Evolutionary conservation across 2,329 filamentous ascomycete genomes (phyloP), one percentile per base, ranked within the genome.

Genomic region (Colletotrichum tamarilloi): DNA sequence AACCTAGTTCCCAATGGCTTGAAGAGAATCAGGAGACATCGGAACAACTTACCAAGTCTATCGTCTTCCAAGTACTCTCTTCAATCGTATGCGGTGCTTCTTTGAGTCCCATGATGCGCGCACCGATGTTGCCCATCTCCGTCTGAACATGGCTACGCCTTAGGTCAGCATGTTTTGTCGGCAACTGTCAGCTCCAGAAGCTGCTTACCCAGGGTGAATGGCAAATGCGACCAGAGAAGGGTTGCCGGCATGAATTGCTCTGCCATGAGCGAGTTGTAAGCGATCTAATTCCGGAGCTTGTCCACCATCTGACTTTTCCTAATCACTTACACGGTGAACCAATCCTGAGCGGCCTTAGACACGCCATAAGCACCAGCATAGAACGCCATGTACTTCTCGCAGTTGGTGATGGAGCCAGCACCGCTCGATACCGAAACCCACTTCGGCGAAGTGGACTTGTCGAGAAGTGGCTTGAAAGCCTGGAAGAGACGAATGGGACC

Each of bases 91-190:
- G 75, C 3, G 82, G 79, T 0, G 84, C 83, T 53, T 80, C 72
- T 1, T 77, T 67, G 3, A 83, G 59, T 0, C 82, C 83, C 11
- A 80, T 60, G 0, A 53, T 62, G 59, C 78, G 73, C 0, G 84
- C 83, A 42, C 79, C 82, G 0, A 60, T 67, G 68, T 83, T 82
- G 0, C 85, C 85, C 78, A 85, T 83, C 5, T 82, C 83, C 0
- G 85, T 87, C 71, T 84, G 80, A 0, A 85, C 82, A 77, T 82
- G 83, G 2, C 79, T 80, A n/a, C 24, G 35, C 24, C 22, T 49
- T 1, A 30, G 26, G 22, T 14, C 30, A 52, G 32, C 26, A 62
- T 67, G 28, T 67, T 58, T 26, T 35, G 11, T 19, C 26, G 1
- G 9, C 2, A 24, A 4, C 35, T 8, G 0, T 24, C 22, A 35